A percentile compares a stretch with the other conserved stretches of the same genome.
Evolutionary conservation across 345 rosid genomes (phyloP).

Genomic region (Arabis hirsuta): DNA sequence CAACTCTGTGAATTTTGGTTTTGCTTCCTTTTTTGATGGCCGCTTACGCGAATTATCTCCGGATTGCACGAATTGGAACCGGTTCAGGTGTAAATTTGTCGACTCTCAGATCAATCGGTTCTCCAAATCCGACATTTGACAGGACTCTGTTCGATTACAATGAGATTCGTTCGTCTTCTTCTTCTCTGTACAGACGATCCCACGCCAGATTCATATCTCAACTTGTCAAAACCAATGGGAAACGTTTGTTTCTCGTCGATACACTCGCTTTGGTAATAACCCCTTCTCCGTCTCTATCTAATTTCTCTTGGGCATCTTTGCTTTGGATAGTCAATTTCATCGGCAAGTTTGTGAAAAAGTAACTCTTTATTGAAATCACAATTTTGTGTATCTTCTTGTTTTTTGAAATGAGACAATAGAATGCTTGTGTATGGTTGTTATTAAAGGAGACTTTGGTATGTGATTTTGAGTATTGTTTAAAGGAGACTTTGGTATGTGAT

Average conservation of each 20-base stretch:
- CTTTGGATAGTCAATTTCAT: background rate
- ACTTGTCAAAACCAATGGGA: constrained; percentile 64
- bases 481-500: constrained; percentile 22
- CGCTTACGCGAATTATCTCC: constrained; percentile 51
- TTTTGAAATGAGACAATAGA: constrained; percentile 10
- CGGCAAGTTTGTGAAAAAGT: background rate
- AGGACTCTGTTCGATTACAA: constrained; percentile 27
- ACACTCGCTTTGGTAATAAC: constrained; percentile 77
- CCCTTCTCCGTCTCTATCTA: background rate
- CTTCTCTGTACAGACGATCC: constrained; percentile 42
- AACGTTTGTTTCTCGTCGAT: constrained; percentile 79
- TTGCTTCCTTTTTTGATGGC: constrained; percentile 43
- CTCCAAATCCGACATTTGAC: constrained; percentile 31
- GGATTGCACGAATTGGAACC: constrained; percentile 50
- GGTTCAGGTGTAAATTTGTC: constrained; percentile 36
- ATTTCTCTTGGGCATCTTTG: background rate
- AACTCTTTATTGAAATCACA: background rate
- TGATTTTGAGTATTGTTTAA: constrained; percentile 6
- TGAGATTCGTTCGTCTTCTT: constrained; percentile 19
- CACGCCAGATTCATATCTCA: constrained; percentile 54
- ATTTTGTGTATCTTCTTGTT: constrained; percentile 5
- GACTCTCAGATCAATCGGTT: constrained; percentile 46
- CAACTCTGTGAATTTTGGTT: background rate
- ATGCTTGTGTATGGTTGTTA: background rate
- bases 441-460: constrained; percentile 20